Conservation (phyloP, 2,329 filamentous ascomycete genomes). For the Alternaria infectoria region DNA sequence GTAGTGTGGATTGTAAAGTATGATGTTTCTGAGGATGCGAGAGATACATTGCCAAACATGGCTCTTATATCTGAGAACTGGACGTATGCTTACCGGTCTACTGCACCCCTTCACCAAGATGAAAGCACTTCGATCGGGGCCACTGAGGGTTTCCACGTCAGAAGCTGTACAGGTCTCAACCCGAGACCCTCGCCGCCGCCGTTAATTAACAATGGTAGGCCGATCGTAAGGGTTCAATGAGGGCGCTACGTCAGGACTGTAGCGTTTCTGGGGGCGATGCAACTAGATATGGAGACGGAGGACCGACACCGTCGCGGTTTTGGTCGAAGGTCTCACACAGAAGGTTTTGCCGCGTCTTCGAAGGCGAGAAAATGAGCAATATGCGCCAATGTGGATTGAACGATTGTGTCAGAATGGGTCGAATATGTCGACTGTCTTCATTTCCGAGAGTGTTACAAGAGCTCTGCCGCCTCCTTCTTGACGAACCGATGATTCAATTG, state of each 20-base stretch:
- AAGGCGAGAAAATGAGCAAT: neutral
- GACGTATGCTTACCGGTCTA: too few species aligned
- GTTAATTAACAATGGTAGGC: neutral
- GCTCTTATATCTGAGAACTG: too few species aligned
- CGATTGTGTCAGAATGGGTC: neutral
- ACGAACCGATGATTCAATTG: too few species aligned
- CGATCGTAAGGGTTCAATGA: neutral
- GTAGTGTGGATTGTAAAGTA: neutral
- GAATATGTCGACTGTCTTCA: neutral
- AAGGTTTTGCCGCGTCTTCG: neutral
- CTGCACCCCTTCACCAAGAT: neutral
- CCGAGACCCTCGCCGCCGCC: neutral
- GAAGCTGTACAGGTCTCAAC: neutral
- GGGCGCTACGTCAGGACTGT: neutral
- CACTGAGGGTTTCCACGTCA: neutral
- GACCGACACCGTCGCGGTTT: neutral
- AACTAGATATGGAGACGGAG: too few species aligned
- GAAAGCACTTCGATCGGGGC: neutral
- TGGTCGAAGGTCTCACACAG: neutral
- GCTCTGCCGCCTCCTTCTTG: neutral
- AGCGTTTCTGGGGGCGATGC: too few species aligned
- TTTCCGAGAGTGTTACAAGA: neutral
- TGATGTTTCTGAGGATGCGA: neutral
- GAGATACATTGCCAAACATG: too few species aligned
- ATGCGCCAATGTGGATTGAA: neutral